Percentiles rank a stretch among this genome's conserved stretches.
phyloP scores from a whole-genome alignment of 2,329 filamentous ascomycete species.

The Xylariales sp. region DNA sequence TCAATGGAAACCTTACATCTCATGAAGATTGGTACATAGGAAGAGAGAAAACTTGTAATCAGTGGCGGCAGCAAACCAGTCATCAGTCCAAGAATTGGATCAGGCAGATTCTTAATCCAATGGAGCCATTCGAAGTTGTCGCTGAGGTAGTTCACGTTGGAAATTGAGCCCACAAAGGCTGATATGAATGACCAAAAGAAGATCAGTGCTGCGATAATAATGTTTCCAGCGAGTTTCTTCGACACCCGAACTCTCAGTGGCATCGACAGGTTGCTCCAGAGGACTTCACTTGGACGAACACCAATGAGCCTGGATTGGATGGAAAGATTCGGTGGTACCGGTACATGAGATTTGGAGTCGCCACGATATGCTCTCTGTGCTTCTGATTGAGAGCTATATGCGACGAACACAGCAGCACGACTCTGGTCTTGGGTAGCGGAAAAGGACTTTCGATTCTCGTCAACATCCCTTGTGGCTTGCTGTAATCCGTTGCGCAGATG shows the following conservation, averaged over 20 bases:
- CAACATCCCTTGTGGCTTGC: conserved; percentile 4
- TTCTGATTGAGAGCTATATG: conserved; percentile 76
- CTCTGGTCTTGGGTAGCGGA: neutral
- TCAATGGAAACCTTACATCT: conserved; percentile 42
- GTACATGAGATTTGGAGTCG: conserved; percentile 18
- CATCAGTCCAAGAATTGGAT: conserved; percentile 67
- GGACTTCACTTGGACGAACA: conserved; percentile 71
- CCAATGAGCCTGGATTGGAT: conserved; percentile 52
- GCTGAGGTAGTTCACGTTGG: conserved; percentile 71
- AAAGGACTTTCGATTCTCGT: conserved; percentile 4
- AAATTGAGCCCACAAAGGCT: conserved; percentile 76
- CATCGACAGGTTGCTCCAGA: conserved; percentile 74
- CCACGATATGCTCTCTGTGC: conserved; percentile 79
- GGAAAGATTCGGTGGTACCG: conserved; percentile 7
- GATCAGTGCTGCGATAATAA: conserved; percentile 66
- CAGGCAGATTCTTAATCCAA: conserved; percentile 71
- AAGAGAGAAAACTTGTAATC: conserved; percentile 75
- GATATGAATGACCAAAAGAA: conserved; percentile 80
- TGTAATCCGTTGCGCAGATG: conserved; percentile 1
- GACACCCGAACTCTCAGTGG: conserved; percentile 26
- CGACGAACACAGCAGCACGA: conserved; percentile 79
- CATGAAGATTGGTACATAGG: conserved; percentile 72
- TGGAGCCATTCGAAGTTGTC: conserved; percentile 61
- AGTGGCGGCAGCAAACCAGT: conserved; percentile 79
- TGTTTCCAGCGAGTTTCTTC: conserved; percentile 51